Evolutionary conservation across 1,284 basidiomycete species (phyloP), one percentile per base, ranked within the genome.

Genomic region (Ustilago sp.): DNA sequence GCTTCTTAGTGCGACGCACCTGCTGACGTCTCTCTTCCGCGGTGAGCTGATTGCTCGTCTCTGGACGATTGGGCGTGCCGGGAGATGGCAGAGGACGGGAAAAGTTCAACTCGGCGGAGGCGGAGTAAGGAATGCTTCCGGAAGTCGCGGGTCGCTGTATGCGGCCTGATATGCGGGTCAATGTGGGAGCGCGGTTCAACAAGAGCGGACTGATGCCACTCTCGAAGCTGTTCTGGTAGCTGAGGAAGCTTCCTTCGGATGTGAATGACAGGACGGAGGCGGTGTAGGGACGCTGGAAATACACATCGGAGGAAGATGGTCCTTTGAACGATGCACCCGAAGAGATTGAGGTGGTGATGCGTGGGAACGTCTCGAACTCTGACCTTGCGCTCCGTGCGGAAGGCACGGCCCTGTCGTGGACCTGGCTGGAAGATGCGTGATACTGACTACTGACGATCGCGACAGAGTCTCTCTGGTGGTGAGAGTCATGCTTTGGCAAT

Each of bases 1-100:
- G 78, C 68, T 82, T 82, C 59, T 76, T 74, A 15, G 73, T 66
- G 19, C 80, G 52, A 12, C 66, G 66, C 19, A 82, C 66, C 38
- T 80, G 78, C 23, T 77, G 63, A 32, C 78, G 54, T 36, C 74
- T 63, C 41, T 81, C 66, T 41, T 74, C 66, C 36, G 66, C 48
- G 9, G 73, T 59, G 17, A 80, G 70, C 7, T 63, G 53, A 39
- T 81, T 80, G 39, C 62, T 59, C 35, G 71, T 80, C 9, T 73
- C 60, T 1, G 74, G 78, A 6, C 55, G 69, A 11, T 39, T 34
- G 2, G 13, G 28, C 23, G 59, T 11, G 34, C 45, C 52, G n/a
- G 15, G 45, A 8, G 62, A 35, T 23, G 19, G 23, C n/a, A 38
- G 12, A 32, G 47, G 54, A 41, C 57, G 61, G 1, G 45, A 36